phyloP scores from a whole-genome alignment of 176 grass and related monocot species.

The Juncus effusus region DNA sequence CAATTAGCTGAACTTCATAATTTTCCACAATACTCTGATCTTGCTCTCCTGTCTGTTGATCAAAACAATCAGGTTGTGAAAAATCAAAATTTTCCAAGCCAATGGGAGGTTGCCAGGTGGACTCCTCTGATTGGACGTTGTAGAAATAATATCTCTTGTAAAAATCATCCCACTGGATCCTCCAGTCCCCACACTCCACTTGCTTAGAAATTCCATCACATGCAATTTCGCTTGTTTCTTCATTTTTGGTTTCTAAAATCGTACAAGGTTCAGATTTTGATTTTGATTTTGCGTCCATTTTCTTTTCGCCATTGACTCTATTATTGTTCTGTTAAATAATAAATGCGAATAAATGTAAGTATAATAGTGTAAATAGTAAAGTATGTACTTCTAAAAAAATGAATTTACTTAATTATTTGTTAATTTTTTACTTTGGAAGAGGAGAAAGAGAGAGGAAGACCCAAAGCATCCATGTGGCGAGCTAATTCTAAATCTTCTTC shows the following conservation, averaged over 20 bases:
- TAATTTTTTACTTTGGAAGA: slow-evolving; percentile 59
- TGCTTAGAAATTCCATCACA: slow-evolving; percentile 31
- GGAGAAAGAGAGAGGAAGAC: slow-evolving; percentile 83
- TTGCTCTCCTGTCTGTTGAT: not conserved
- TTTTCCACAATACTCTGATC: not conserved
- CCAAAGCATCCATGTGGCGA: slow-evolving; percentile 72
- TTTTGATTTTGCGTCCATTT: slow-evolving; percentile 36
- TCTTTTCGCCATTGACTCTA: slow-evolving; percentile 33
- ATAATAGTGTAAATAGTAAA: not conserved
- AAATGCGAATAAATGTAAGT: slow-evolving; percentile 32
- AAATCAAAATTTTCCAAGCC: slow-evolving; percentile 55
- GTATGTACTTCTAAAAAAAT: not conserved
- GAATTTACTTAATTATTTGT: not conserved
- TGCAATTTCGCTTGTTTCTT: slow-evolving; percentile 32
- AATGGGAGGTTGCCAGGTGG: slow-evolving; percentile 75
- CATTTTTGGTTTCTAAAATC: slow-evolving; percentile 21
- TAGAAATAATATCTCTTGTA: slow-evolving; percentile 75
- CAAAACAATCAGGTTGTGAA: slow-evolving; percentile 11
- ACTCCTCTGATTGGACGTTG: slow-evolving; percentile 64
- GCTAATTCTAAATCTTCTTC: slow-evolving; percentile 77
- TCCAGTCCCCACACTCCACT: slow-evolving; percentile 71
- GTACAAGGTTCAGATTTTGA: slow-evolving; percentile 30
- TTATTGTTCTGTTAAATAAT: slow-evolving; percentile 45
- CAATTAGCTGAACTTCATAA: no score
- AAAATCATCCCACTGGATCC: slow-evolving; percentile 68